Evolutionary conservation across 163 green algal genomes (phyloP), one percentile per base, ranked within the genome.

Genomic region (Volvox carteri): DNA sequence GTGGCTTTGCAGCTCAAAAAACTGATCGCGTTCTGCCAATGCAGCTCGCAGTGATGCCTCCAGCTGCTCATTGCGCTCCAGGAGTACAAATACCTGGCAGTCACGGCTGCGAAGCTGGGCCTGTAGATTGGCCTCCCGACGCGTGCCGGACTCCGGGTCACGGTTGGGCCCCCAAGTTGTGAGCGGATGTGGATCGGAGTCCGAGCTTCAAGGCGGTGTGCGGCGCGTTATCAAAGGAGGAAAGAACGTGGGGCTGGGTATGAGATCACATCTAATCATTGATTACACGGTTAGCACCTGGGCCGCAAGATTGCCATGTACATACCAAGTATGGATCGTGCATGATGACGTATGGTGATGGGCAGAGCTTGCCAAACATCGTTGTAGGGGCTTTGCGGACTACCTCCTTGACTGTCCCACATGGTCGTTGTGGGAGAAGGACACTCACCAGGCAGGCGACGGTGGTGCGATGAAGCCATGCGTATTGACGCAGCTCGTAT

Each of bases 61-160:
- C 33, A 85, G 54, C 77, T 54, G 35, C 52, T 56, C 77, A 18
- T 58, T 70, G n/a, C 75, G 75, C 75, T 70, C 75, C n/a, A 68
- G 48, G 30, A 84, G 75, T 52, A 70, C 75, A 5, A 70, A 44
- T 0, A 70, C 75, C 75, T 84, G 37, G 2, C 30, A 33, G 41
- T 84, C 75, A 1, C 75, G 75, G 75, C 44, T 80, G 18, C 62
- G 42, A 2, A 80, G 41, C 46, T 80, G 73, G 12, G 73, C 73
- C 73, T 80, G 73, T 28, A 80, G 44, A 12, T 44, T 44, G 28
- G 73, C 73, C n/a, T 80, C 73, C 7, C 73, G 73, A 28, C 39
- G 9, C 42, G 42, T 21, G 25, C 73, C 62, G 73, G 73, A 60
- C 44, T 65, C 73, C 42, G 25, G 67, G 4, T 78, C 70, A 18